A percentile compares a stretch with the other conserved stretches of the same genome.
phyloP scores from a whole-genome alignment of 257 asterid species.

The Mitragyna speciosa region DNA sequence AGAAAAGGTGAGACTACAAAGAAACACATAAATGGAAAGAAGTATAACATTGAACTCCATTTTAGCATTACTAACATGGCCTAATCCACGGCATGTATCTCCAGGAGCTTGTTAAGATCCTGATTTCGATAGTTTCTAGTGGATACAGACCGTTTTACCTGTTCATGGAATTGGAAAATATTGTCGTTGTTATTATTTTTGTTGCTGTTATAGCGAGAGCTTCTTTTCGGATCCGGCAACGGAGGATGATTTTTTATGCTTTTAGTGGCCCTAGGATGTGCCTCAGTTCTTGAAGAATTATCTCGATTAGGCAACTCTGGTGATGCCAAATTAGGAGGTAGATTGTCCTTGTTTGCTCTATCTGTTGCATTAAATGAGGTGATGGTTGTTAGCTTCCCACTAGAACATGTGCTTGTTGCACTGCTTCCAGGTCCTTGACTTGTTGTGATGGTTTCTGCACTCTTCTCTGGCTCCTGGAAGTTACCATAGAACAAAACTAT shows the following conservation, averaged over 20 bases:
- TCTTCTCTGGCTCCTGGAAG: slow-evolving; percentile 43
- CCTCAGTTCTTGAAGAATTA: slow-evolving; percentile 38
- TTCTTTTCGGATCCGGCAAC: slow-evolving; percentile 34
- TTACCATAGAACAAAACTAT: not conserved
- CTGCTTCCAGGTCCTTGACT: slow-evolving; percentile 61
- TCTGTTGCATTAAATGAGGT: not conserved
- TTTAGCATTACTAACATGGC: not conserved
- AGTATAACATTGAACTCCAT: not conserved
- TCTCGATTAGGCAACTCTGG: slow-evolving; percentile 5
- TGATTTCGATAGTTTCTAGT: slow-evolving; percentile 43
- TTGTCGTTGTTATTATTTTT: slow-evolving; percentile 23
- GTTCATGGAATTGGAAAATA: slow-evolving; percentile 28
- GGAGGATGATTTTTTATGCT: slow-evolving; percentile 49
- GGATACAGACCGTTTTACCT: slow-evolving; percentile 55
- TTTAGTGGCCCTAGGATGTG: slow-evolving; percentile 32
- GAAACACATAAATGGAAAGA: not conserved
- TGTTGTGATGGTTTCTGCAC: slow-evolving; percentile 35
- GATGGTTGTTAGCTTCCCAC: slow-evolving; percentile 34
- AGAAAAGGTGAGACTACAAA: slow-evolving; percentile 6
- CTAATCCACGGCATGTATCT: slow-evolving; percentile 40
- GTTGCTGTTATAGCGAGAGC: slow-evolving; percentile 6
- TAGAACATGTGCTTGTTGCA: slow-evolving; percentile 54
- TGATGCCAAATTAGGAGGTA: slow-evolving; percentile 23
- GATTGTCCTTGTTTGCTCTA: slow-evolving; percentile 18
- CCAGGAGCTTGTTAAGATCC: slow-evolving; percentile 33